Base-by-base conservation (phyloP, 768 basidiomycete genomes). In the Pisolithus marmoratus region DNA sequence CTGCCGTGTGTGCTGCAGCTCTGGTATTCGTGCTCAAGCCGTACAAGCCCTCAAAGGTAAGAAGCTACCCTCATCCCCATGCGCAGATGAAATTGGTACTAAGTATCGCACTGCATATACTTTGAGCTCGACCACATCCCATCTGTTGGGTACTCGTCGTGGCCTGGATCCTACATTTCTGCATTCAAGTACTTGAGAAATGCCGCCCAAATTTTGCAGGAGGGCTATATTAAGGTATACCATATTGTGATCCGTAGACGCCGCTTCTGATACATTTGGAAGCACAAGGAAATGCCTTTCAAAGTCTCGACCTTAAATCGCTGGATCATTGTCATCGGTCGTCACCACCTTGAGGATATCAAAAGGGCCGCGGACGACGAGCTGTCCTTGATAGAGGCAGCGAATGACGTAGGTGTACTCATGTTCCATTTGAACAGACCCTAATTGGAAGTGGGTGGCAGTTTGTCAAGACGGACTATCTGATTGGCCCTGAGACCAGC, bases 241-340 rank as follows among this genome's bases (percentile, higher is more conserved):
- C 1, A 3, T 27, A 2, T 27, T 5, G 9, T 27, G 27, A 5
- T 5, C 27, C 27, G 27, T 7, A 27, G 27, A 9, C 27, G 27
- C 1, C 7, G 36, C 17, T n/a, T 9, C 12, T 27, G 14, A 37
- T 12, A 8, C 8, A n/a, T 38, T 9, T 14, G 3, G 15, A 9
- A 24, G 12, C 29, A 45, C 26, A 38, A 49, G 6, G 48, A 51
- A 27, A 7, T 9, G 2, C 50, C 65, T 4, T 75, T 73, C 58
- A 72, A 66, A 43, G 53, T 74, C 5, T 50, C 69, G 0, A 50
- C 55, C 2, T 24, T 58, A 4, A 19, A 36, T 9, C 58, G 59
- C 19, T 80, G 78, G 80, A 49, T 61, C 0, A 68, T 80, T 27
- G 40, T 81, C 15, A 44, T 73, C 0, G 63, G 62, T 6, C 59